Evolutionary conservation across 2,329 filamentous ascomycete genomes (phyloP).

Genomic region (Ampelomyces quisqualis): DNA sequence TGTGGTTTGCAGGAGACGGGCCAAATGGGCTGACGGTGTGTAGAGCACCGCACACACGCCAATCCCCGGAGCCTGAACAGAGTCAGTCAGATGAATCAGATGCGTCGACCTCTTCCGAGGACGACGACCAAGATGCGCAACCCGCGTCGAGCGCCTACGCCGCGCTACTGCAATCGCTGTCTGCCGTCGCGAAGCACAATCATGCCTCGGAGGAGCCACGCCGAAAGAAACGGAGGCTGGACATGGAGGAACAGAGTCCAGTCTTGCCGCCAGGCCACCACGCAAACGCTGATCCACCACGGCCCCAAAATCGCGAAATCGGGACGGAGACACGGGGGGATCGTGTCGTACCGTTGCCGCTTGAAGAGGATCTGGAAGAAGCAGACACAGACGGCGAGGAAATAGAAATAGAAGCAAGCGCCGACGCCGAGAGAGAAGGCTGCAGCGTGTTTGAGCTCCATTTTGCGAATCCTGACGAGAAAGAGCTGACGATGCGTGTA

Average conservation of each 20-base stretch:
- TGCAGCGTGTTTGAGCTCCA: slow-evolving; percentile 78
- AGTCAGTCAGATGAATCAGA: slow-evolving; percentile 25
- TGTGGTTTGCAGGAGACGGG: slow-evolving; percentile 4
- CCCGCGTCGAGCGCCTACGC: slow-evolving; percentile 53
- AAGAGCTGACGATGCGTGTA: slow-evolving; percentile 55
- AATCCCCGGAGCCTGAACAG: slow-evolving; percentile 22
- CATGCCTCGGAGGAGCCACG: slow-evolving; percentile 48
- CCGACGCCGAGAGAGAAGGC: slow-evolving; percentile 43
- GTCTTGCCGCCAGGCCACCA: background rate
- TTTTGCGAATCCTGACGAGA: slow-evolving; percentile 69
- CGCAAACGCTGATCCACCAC: too few relatives aligned
- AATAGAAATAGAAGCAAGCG: background rate
- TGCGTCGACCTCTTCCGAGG: slow-evolving; percentile 20
- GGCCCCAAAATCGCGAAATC: too few relatives aligned
- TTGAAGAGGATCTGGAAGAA: slow-evolving; percentile 1
- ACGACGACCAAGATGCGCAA: slow-evolving; percentile 25
- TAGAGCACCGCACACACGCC: slow-evolving; percentile 16
- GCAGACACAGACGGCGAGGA: slow-evolving; percentile 4
- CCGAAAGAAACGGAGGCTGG: slow-evolving; percentile 56
- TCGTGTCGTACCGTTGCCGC: too few relatives aligned
- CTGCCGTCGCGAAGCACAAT: slow-evolving; percentile 37
- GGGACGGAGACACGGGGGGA: too few relatives aligned
- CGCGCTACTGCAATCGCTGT: slow-evolving; percentile 57
- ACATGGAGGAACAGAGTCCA: background rate
- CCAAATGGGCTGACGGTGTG: slow-evolving; percentile 15